Evolutionary conservation across 306 rosid genomes (phyloP).

Genomic region (Chamaecrista fasciculata): DNA sequence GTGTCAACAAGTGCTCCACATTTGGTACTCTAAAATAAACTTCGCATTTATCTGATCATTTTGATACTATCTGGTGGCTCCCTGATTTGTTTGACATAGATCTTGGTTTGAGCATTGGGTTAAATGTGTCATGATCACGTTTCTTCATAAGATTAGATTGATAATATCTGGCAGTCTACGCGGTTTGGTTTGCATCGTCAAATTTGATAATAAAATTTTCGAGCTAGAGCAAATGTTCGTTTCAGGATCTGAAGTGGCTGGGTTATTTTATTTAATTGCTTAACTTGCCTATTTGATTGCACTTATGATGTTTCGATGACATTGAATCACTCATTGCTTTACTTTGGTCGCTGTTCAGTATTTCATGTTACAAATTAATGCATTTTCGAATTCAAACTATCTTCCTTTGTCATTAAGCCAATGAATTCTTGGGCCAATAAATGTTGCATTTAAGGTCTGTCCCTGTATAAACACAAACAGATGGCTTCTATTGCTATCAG

Average conservation of each 20-base stretch:
- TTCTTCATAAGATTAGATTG: slow-evolving; percentile 6
- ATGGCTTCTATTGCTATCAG: slow-evolving; percentile 11
- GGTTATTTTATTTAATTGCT: slow-evolving; percentile 3
- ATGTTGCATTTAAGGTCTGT: slow-evolving; percentile 8
- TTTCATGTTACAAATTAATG: slow-evolving; percentile 14
- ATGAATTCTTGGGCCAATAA: slow-evolving; percentile 4
- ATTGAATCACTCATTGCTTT: not conserved
- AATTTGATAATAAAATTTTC: not conserved
- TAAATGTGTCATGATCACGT: not conserved
- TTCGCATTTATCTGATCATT: not conserved
- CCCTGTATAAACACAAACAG: slow-evolving; percentile 1
- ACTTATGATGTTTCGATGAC: slow-evolving; percentile 6
- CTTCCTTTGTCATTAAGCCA: not conserved
- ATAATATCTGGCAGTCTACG: not conserved
- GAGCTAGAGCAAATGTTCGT: not conserved
- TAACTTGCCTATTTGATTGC: slow-evolving; percentile 7
- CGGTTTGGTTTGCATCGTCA: not conserved
- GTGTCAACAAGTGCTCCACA: slow-evolving; percentile 99
- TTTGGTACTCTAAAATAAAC: slow-evolving; percentile 59
- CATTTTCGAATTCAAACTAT: slow-evolving; percentile 11
- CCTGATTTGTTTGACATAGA: slow-evolving; percentile 30
- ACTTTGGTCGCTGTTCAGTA: not conserved
- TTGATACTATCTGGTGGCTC: slow-evolving; percentile 1
- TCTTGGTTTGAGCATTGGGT: slow-evolving; percentile 38
- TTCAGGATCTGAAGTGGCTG: slow-evolving; percentile 26